Evolutionary conservation across 1,139 yeast species (phyloP), one percentile per base, ranked within the genome.

Genomic region (Kurtzmaniella natalensis): DNA sequence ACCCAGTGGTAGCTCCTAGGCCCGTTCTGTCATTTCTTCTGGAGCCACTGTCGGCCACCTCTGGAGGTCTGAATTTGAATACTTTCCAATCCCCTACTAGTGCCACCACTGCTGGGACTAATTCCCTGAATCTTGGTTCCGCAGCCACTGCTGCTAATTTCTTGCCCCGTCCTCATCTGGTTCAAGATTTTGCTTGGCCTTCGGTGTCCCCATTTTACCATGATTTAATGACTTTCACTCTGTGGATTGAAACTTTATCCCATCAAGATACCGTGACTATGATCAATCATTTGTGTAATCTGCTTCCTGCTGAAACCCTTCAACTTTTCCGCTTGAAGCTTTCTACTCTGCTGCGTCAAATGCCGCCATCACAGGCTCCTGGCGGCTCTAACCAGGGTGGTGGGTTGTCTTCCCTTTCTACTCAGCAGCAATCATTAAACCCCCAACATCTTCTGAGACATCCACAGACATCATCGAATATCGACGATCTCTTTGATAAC

Each of bases 171-270:
- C 72, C 74, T 4, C 73, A 64, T 44, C 57, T 66, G 17, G 74
- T 64, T 16, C 64, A 66, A 41, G 74, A 68, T 38, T 69, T 64
- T 40, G 53, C 59, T 23, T 34, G 29, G 29, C 17, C 29, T 16
- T 26, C 29, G 5, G 18, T 26, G 3, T 17, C 20, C 11, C 29
- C 29, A 3, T 66, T 65, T 40, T 64, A 59, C 44, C 61, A 50
- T 53, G 73, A 69, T 40, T 55, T 81, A 48, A 62, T 72, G 37
- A 68, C 71, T 36, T 70, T 77, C 44, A 70, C 76, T 43, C 64
- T 63, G 44, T 81, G 88, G 88, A 63, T 81, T 46, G 72, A 71
- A 42, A 66, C 64, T 44, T 64, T 81, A 51, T 70, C 61, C 37
- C 66, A 74, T 8, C 73, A 70, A 36, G 85, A 81, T 46, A 78